Evolutionary conservation across 2,329 filamentous ascomycete species (phyloP).

Genomic region (Sclerotinia subarctica): DNA sequence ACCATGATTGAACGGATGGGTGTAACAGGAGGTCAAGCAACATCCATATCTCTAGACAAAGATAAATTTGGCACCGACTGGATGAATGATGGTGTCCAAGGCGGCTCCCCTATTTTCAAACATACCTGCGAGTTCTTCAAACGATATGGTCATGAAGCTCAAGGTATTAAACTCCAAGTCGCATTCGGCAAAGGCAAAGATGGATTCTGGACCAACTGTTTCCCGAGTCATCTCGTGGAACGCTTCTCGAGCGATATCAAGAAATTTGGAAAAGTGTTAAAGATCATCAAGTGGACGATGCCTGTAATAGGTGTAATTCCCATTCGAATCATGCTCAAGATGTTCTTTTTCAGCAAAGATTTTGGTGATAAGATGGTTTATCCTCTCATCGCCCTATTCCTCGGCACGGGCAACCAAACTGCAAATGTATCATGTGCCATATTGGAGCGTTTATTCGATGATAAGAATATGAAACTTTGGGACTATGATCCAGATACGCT

Average conservation of each 20-base stretch:
- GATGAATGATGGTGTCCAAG: constrained; percentile 64
- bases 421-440: constrained; percentile 68
- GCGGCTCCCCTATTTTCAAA: constrained; percentile 59
- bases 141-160: constrained; percentile 52
- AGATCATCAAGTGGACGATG: constrained; percentile 58
- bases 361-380: constrained; percentile 70
- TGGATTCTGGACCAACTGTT: constrained; percentile 64
- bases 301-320: constrained; percentile 58
- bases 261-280: constrained; percentile 42
- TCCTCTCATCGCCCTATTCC: constrained; percentile 69
- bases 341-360: constrained; percentile 66
- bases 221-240: constrained; percentile 56
- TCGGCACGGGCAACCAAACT: constrained; percentile 70
- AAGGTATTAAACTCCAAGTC: constrained; percentile 59
- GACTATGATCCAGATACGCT: constrained; percentile 54
- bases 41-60: constrained; percentile 56
- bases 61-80: constrained; percentile 55
- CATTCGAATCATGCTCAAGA: constrained; percentile 61
- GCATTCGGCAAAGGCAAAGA: constrained; percentile 59
- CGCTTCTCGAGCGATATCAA: constrained; percentile 55
- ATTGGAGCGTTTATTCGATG: constrained; percentile 57
- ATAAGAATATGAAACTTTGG: constrained; percentile 59
- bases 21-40: constrained; percentile 60
- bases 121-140: constrained; percentile 65
- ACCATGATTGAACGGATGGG: constrained; percentile 58